Percentiles rank a stretch among this genome's conserved stretches.
phyloP scores from a whole-genome alignment of 805 yeast genomes.

The Metschnikowia henanensis region DNA sequence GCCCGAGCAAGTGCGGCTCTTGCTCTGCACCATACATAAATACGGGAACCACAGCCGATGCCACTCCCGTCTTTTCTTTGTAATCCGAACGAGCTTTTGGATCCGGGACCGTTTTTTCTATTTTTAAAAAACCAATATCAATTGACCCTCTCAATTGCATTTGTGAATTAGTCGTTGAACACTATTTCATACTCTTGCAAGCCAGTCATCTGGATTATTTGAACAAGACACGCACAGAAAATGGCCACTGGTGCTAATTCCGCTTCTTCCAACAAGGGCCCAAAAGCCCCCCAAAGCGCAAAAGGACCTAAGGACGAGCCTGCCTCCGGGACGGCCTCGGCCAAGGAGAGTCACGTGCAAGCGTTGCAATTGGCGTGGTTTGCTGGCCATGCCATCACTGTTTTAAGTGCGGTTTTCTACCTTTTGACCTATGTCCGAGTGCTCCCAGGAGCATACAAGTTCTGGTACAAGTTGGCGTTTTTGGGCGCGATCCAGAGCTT shows the following conservation, averaged over 20 bases:
- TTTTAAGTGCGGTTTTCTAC: conserved; percentile 31
- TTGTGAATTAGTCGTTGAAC: no score
- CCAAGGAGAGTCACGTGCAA: conserved; percentile 19
- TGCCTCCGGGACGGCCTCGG: not conserved
- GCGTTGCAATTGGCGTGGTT: conserved; percentile 80
- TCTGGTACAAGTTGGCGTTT: conserved; percentile 59
- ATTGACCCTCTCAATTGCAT: not conserved
- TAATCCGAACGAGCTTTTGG: not conserved
- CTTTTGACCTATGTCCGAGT: conserved; percentile 34
- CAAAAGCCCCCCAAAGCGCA: not conserved
- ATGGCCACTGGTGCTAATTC: not conserved
- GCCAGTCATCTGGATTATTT: not conserved
- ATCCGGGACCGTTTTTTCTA: no score
- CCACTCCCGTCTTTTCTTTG: not conserved
- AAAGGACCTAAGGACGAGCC: not conserved
- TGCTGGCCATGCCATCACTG: conserved; percentile 40
- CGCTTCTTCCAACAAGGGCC: not conserved
- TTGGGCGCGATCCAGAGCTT: conserved; percentile 70
- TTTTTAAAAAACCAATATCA: not conserved
- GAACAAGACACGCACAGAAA: not conserved
- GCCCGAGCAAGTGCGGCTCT: conserved; percentile 1
- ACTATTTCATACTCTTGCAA: not conserved
- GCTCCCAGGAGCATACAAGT: conserved; percentile 22
- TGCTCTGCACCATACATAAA: not conserved
- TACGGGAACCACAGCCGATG: conserved; percentile 4